These are phyloP conservation scores for Acacia crassicarpa DNA, from an alignment of 306 rosid species.

Conservation along the genomic window DNA sequence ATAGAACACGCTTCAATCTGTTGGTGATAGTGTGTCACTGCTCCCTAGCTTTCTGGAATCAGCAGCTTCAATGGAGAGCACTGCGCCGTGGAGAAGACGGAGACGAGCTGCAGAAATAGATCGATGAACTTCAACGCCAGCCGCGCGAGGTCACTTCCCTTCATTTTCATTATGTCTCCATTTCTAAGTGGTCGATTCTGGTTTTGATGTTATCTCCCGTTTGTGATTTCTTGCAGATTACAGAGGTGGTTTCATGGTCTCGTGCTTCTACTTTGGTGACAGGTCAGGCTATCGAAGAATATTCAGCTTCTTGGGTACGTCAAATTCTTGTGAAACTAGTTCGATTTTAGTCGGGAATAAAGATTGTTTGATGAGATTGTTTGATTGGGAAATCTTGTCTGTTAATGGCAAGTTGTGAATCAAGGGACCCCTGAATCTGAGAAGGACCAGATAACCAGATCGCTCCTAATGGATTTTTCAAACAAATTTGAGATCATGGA, in stretches of 20 bases:
- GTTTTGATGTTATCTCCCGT: neutral
- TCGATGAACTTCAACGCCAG: conserved; percentile 93
- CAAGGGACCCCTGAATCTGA: conserved; percentile 52
- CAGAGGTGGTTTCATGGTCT: conserved; percentile 30
- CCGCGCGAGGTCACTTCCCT: conserved; percentile 72
- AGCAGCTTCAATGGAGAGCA: conserved; percentile 51
- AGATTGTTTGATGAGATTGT: neutral
- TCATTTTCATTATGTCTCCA: neutral
- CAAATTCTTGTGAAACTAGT: neutral
- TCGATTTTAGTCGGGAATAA: neutral
- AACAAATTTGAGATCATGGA: conserved; percentile 61
- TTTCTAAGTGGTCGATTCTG: neutral
- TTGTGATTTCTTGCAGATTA: conserved; percentile 50
- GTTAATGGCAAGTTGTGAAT: conserved; percentile 40
- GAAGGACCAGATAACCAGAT: conserved; percentile 58
- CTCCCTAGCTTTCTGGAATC: neutral
- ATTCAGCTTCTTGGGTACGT: conserved; percentile 57
- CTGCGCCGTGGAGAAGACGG: conserved; percentile 69
- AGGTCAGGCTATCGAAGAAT: conserved; percentile 57
- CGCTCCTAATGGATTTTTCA: conserved; percentile 77
- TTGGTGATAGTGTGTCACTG: neutral
- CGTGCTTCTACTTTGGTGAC: neutral
- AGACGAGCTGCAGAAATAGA: conserved; percentile 85
- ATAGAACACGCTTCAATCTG: neutral
- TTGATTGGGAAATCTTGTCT: neutral